Base-by-base conservation (phyloP, 257 asterid species). In the Voacanga thouarsii region DNA sequence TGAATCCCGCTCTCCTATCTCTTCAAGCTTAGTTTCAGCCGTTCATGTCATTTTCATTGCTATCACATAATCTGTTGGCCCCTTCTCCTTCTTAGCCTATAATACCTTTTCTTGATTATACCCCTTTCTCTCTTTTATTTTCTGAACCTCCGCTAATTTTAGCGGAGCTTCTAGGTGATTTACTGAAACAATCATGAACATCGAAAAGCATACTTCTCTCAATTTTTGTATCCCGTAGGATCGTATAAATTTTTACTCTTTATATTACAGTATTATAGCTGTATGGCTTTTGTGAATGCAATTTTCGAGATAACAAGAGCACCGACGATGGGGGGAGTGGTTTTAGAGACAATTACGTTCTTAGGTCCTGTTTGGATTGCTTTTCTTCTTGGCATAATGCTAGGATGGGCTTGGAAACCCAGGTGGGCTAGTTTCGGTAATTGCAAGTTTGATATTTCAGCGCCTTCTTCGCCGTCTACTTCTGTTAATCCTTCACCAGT, bases 371-470 rank as follows among this genome's bases (percentile, higher is more conserved):
- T 93, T 82, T 83, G 96, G 92, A 51, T 95, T 82, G 94, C 95
- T 43, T 93, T 96, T 83, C 21, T 93, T 59, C 11, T 88, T 64
- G 99, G 99, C 75, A 49, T 96, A 57, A 72, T 89, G 41, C 75
- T 88, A 33, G 98, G 99, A 33, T 96, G 99, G 99, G 91, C 84
- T 73, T 96, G 99, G 99, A 96, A 85, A 84, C 99, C 99, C 65
- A 88, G 84, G 85, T 88, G 98, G 98, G 92, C 88, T 75, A 76
- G 82, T 60, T 86, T 89, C 51, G 80, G 83, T 74, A 84, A 84
- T 80, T 89, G 86, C 81, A 91, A 90, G 78, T 86, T 88, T 71
- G 93, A 88, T 16, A 72, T 86, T 77, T 89, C 95, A 55, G 82
- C 87, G 10, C 97, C 96, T 81, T 80, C 91, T 43, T 90, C 93